Evolutionary conservation across 495 filamentous ascomycete species (phyloP), one percentile per base, ranked within the genome.

Genomic region (Trichoderma reesei): DNA sequence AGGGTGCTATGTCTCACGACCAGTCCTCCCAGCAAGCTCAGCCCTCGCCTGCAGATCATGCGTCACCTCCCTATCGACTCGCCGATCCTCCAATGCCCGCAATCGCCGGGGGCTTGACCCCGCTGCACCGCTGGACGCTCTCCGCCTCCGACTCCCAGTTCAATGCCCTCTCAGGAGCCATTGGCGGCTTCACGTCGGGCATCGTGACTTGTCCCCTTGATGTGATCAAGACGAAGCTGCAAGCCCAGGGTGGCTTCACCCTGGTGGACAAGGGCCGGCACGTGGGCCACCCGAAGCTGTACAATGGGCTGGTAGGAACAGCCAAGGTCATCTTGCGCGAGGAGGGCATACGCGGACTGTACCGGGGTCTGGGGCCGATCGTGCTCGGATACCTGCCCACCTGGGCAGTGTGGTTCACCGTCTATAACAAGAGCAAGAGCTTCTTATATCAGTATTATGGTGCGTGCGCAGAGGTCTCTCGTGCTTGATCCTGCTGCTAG

Each of bases 181-280:
- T 87, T 42, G 93, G 92, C 61, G 94, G 94, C 63, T 88, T 96
- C 66, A 89, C 89, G 5, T 96, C 92, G 5, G 94, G 94, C 8
- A 84, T 98, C 46, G 91, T 97, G 67, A 98, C 94, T 51, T 99
- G 94, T 72, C 94, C 94, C 20, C 84, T 99, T 63, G 94, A 99
- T 80, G 94, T 99, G 61, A 98, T 99, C 71, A 99, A 99, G 78
- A 99, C 94, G 56, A 97, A 96, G 73, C 75, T 99, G 61, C 94
- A 99, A 74, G 95, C 93, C 39, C 95, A 98, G 72, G 92, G 92
- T 64, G 90, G 89, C 87, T 92, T 82, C 74, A 72, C 69, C 41
- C 72, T 73, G 1, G 61, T 71, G 26, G 68, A 74, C 65, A 73
- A 75, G 78, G 72, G 75, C 68, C 64, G 75, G 70, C 69, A 77